Evolutionary conservation across 495 filamentous ascomycete species (phyloP), one percentile per base, ranked within the genome.

Genomic region (Echria macrotheca): DNA sequence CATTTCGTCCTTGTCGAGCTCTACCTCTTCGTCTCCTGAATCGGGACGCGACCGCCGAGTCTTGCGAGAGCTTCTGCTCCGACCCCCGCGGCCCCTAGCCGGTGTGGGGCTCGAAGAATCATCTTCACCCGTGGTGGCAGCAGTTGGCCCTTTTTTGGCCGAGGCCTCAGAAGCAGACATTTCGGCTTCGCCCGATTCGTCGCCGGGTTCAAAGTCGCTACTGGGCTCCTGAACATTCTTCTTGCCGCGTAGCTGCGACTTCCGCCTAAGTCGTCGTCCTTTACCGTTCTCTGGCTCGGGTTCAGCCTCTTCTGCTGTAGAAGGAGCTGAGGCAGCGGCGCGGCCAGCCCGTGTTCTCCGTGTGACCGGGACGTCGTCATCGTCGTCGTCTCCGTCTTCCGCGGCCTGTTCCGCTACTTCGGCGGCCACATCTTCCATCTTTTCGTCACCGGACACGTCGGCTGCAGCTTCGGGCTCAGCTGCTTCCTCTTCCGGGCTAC

Each of bases 131-230:
- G 42, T 24, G 15, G 55, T 59, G 18, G 47, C 63, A n/a, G 39
- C 56, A 0, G 32, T 57, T n/a, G n/a, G n/a, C 6, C 52, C 47
- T 17, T 61, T 62, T 26, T 63, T 68, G 28, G 60, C 31, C 1
- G 55, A 44, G 19, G 58, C 60, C 28, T 77, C 76, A 11, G 68
- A 71, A 7, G 37, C 77, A 0, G 71, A 74, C 8, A 55, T 50
- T 14, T 72, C 68, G 5, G 73, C 78, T 4, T 79, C 79, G 32
- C 69, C 77, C 0, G 71, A 77, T 25, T 83, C 83, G 41, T 82
- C 80, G 6, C 77, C 77, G 6, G 89, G 89, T 57, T 95, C 88
- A 58, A 95, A 95, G 54, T 96, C 90, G 61, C 87, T 93, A 56
- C 84, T 88, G 12, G 85, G 85, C 49, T 90, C 82, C 32, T 74